Evolutionary conservation across 345 rosid species (phyloP).

Genomic region (Bruguiera sexangula): DNA sequence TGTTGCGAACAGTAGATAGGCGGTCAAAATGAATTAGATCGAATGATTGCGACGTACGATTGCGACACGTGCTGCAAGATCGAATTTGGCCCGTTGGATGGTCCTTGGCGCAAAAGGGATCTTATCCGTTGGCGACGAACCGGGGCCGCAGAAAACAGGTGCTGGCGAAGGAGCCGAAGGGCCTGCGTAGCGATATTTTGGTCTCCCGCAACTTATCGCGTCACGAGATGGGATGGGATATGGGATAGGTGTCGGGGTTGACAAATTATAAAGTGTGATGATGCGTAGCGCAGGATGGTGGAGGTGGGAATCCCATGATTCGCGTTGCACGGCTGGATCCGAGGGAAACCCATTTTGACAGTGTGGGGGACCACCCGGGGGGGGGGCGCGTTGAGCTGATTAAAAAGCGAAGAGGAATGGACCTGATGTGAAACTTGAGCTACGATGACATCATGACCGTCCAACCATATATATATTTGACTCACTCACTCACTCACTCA

Average conservation of each 20-base stretch:
- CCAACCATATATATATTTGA: conserved; percentile 46
- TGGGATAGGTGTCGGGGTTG: background rate
- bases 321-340: conserved; percentile 68
- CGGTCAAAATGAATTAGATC: background rate
- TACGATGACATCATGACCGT: conserved; percentile 62
- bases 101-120: conserved; percentile 29
- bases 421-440: conserved; percentile 52
- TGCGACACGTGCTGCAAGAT: conserved; percentile 26
- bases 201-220: conserved; percentile 4
- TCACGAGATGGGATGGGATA: background rate
- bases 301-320: conserved; percentile 63
- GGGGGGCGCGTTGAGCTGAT: background rate
- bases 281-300: conserved; percentile 38
- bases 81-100: conserved; percentile 37
- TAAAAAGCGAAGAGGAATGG: conserved; percentile 29
- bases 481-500: conserved; percentile 3
- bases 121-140: conserved; percentile 50
- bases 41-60: conserved; percentile 14
- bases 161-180: conserved; percentile 16
- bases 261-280: conserved; percentile 30
- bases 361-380: conserved; percentile 46
- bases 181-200: conserved; percentile 2
- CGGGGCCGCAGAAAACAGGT: conserved; percentile 57
- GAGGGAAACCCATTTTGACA: conserved; percentile 34
- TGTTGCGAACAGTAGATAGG: background rate